Evolutionary conservation across 305 asterid genomes (phyloP).

Genomic region (Fraxinus xanthoxyloides): DNA sequence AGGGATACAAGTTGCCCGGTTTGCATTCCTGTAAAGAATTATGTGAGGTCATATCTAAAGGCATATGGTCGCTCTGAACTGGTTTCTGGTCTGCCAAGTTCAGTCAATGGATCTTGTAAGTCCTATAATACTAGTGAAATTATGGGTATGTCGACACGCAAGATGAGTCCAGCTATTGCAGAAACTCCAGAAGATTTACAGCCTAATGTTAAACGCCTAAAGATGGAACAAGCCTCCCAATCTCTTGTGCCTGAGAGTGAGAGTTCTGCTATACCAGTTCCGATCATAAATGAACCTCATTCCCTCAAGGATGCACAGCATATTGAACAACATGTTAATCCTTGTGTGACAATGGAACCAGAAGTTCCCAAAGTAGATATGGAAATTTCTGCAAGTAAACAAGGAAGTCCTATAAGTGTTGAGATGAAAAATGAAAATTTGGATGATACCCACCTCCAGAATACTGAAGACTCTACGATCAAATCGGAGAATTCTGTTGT

Average conservation of each 20-base stretch:
- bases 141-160: conserved; percentile 38
- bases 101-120: conserved; percentile 51
- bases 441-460: conserved; percentile 40
- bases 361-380: conserved; percentile 54
- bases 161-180: conserved; percentile 44
- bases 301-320: conserved; percentile 37
- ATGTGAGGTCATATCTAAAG: conserved; percentile 52
- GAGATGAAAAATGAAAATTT: conserved; percentile 44
- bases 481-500: conserved; percentile 43
- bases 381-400: conserved; percentile 52
- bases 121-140: conserved; percentile 48
- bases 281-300: conserved; percentile 43
- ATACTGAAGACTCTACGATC: conserved; percentile 43
- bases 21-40: conserved; percentile 81
- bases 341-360: conserved; percentile 41
- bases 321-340: conserved; percentile 40
- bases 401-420: conserved; percentile 36
- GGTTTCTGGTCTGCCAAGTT: conserved; percentile 42
- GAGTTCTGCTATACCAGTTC: conserved; percentile 38
- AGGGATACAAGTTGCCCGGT: conserved; percentile 75
- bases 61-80: conserved; percentile 42
- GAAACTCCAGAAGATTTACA: conserved; percentile 66
- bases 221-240: conserved; percentile 62
- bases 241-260: conserved; percentile 48
- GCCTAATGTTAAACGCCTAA: conserved; percentile 78